Percentiles rank a stretch among this genome's conserved stretches.
These are phyloP conservation scores for Teunomyces pallodes DNA, from an alignment of 805 yeast species.

Conservation along the genomic window DNA sequence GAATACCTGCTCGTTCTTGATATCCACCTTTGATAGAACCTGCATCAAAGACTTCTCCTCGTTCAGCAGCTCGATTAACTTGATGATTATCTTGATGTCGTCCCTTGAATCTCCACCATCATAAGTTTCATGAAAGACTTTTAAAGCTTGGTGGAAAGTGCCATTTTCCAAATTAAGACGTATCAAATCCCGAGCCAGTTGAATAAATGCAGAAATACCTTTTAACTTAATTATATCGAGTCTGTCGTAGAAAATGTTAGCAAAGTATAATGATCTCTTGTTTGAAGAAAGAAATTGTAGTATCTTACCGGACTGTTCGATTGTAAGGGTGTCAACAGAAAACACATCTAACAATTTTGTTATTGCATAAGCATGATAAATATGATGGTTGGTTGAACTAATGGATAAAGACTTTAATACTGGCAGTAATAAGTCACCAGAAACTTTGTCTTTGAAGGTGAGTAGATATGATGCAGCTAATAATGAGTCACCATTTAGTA, in stretches of 20 bases:
- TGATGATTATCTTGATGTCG: neutral
- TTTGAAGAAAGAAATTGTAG: conserved; percentile 5
- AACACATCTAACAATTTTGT: conserved; percentile 6
- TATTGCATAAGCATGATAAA: conserved; percentile 7
- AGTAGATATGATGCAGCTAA: conserved; percentile 19
- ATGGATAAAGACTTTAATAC: conserved; percentile 12
- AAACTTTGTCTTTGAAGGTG: neutral
- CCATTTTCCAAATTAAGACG: conserved; percentile 3
- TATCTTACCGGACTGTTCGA: neutral
- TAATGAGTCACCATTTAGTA: conserved; percentile 20
- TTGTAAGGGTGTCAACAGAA: neutral
- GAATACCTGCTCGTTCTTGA: conserved; percentile 8
- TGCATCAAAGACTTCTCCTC: neutral
- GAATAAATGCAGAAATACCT: neutral
- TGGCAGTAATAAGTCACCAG: conserved; percentile 2
- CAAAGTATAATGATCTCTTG: conserved; percentile 7
- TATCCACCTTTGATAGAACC: neutral
- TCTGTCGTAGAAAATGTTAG: conserved; percentile 5
- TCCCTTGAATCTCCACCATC: neutral
- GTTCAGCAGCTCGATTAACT: conserved; percentile 5
- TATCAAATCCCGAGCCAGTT: conserved; percentile 3
- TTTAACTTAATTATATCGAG: neutral
- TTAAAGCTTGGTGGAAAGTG: conserved; percentile 3
- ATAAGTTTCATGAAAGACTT: conserved; percentile 1
- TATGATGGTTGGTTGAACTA: conserved; percentile 5